Conservation (phyloP, 805 yeast species). For the Candida qinlingensis region DNA sequence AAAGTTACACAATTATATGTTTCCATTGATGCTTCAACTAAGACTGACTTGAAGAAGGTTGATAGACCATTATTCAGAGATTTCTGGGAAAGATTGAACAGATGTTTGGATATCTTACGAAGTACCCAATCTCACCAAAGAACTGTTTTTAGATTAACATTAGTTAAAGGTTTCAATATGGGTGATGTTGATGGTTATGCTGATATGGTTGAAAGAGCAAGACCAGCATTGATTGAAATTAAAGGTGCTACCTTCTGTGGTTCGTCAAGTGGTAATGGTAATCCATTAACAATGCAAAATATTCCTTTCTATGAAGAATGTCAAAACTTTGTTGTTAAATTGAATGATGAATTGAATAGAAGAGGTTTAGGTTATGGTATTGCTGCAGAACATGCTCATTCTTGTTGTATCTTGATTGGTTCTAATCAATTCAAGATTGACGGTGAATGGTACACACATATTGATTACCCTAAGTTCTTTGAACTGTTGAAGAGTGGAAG, state of each 20-base stretch:
- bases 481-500: conserved; percentile 58
- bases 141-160: conserved; percentile 84
- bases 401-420: conserved; percentile 86
- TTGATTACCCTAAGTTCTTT: conserved; percentile 74
- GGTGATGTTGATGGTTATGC: conserved; percentile 76
- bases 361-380: conserved; percentile 73
- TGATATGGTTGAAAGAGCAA: conserved; percentile 74
- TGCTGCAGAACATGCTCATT: conserved; percentile 95
- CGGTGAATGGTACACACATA: conserved; percentile 84
- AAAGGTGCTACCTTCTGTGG: conserved; percentile 97
- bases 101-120: conserved; percentile 73
- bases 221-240: conserved; percentile 84
- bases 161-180: conserved; percentile 91
- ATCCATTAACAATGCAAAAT: conserved; percentile 90
- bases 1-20: conserved; percentile 90
- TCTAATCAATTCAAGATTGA: conserved; percentile 63
- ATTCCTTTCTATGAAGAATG: conserved; percentile 94
- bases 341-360: conserved; percentile 54
- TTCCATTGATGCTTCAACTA: conserved; percentile 91
- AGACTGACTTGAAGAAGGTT: conserved; percentile 69
- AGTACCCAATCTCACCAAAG: conserved; percentile 76
- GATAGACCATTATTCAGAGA: conserved; percentile 88
- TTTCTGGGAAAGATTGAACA: conserved; percentile 84
- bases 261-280: conserved; percentile 74
- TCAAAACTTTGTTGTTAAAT: conserved; percentile 59